Conservation (phyloP, 1,284 basidiomycete species). For the Kwoniella shivajii region DNA sequence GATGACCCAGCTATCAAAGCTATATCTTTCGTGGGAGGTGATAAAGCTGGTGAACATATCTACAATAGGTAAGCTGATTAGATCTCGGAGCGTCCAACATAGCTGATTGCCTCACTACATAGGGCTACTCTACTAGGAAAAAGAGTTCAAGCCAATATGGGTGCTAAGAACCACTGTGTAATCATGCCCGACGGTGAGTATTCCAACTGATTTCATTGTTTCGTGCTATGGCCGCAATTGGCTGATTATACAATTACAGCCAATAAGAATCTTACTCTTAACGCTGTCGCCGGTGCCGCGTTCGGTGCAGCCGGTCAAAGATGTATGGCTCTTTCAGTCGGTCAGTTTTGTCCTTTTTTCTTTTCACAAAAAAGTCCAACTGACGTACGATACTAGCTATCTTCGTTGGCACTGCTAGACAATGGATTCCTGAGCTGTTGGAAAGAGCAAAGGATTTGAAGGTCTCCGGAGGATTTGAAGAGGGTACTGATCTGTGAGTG, state of each 20-base stretch:
- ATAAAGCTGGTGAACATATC: constrained; percentile 90
- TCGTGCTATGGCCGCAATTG: not conserved
- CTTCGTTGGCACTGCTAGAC: constrained; percentile 78
- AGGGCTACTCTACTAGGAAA: constrained; percentile 64
- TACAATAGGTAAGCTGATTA: constrained; percentile 76
- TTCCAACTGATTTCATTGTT: not conserved
- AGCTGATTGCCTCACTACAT: not conserved
- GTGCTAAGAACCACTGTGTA: constrained; percentile 95
- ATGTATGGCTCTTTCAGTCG: constrained; percentile 92
- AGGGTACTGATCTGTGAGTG: constrained; percentile 78
- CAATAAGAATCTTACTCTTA: constrained; percentile 90
- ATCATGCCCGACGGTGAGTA: constrained; percentile 86
- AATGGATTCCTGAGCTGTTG: constrained; percentile 84
- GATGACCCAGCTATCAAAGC: constrained; percentile 89
- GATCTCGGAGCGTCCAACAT: not conserved
- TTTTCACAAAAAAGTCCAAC: too few relatives aligned
- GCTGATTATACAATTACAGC: constrained; percentile 62
- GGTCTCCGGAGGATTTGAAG: constrained; percentile 88
- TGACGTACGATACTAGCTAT: constrained; percentile 53
- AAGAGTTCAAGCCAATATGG: constrained; percentile 87
- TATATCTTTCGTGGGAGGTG: constrained; percentile 96
- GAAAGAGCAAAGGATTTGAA: constrained; percentile 80
- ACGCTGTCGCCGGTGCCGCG: constrained; percentile 91
- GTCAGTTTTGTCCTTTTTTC: constrained; percentile 54
- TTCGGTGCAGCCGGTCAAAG: constrained; percentile 97